Evolutionary conservation across 192 early-diverging fungal species (phyloP), one percentile per base, ranked within the genome.

Genomic region (Lobosporangium transversale): DNA sequence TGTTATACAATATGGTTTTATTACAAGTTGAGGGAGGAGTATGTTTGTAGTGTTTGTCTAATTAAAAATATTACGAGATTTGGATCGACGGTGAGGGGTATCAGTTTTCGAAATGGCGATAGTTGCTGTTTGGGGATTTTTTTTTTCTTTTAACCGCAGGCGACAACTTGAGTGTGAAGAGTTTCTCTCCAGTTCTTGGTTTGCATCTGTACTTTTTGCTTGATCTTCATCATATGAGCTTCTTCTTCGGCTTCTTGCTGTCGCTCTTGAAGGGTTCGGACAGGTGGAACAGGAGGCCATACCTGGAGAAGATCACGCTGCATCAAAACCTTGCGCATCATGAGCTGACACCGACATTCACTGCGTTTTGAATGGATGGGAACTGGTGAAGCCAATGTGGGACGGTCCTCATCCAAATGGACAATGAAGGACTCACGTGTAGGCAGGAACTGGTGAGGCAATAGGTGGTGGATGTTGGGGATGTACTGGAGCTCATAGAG

Each of bases 321-420:
- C 63, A 75, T 60, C 44, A 75, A 49, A 12, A 45, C 70, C 51
- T 75, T 75, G 43, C 70, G 70, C 63, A 75, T 66, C 70, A 75
- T 75, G n/a, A 75, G 43, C 43, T 75, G 70, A 33, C 70, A 75
- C 8, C 70, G 70, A 53, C 70, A 75, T 47, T 75, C 70, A 7
- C 55, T 60, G 6, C 63, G 48, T 26, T 45, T 59, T 9, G 62
- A 66, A 26, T 64, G 61, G 18, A 58, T 40, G 2, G 70, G 70
- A 6, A 75, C 70, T 1, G 70, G 70, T 1, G 70, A 75, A 3
- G 70, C 70, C 35, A 75, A 31, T 0, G 70, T 75, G 4, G 70
- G 70, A 9, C 70, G 70, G 35, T 75, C 70, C 32, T 75, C 70
- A 32, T 75, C 70, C 24, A 75, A 31, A 53, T 75, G 70, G 17